Evolutionary conservation across 2,329 filamentous ascomycete genomes (phyloP).

Genomic region (Endoconidiophora laricicola): DNA sequence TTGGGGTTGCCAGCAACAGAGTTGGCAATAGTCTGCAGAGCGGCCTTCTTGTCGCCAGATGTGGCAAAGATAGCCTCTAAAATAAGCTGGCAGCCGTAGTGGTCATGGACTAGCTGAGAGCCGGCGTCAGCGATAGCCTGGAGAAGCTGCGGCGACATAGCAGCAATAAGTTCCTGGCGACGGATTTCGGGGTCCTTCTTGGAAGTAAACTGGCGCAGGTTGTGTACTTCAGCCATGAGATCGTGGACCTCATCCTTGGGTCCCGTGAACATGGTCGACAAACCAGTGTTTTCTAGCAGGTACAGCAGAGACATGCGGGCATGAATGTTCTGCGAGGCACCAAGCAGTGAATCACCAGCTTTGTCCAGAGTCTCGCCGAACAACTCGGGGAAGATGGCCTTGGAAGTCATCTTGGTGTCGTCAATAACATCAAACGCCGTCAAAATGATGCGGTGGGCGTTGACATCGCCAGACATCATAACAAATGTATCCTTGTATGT

Average conservation of each 20-base stretch:
- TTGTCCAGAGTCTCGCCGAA: conserved; percentile 53
- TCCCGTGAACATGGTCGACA: conserved; percentile 45
- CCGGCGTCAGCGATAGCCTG: conserved; percentile 54
- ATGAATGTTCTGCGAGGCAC: conserved; percentile 47
- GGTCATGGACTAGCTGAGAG: conserved; percentile 50
- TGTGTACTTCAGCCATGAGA: conserved; percentile 54
- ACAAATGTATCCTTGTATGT: conserved; percentile 82
- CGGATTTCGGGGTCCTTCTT: conserved; percentile 77
- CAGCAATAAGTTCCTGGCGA: conserved; percentile 57
- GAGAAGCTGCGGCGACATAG: conserved; percentile 59
- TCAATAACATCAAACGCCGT: conserved; percentile 83
- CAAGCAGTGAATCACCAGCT: conserved; percentile 46
- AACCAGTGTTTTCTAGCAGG: conserved; percentile 51
- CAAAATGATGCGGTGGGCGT: conserved; percentile 69
- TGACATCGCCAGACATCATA: conserved; percentile 61
- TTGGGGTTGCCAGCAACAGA: conserved; percentile 41
- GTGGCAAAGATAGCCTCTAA: conserved; percentile 65
- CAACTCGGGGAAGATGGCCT: conserved; percentile 75
- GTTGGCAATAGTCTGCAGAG: conserved; percentile 53
- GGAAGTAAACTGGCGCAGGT: conserved; percentile 65
- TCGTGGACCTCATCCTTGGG: conserved; percentile 43
- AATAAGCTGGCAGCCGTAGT: conserved; percentile 77
- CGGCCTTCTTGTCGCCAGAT: conserved; percentile 57
- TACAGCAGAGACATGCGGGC: conserved; percentile 58
- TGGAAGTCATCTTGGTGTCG: conserved; percentile 76